Evolutionary conservation across 495 filamentous ascomycete species (phyloP).

Genomic region (Daldinia vernicosa): DNA sequence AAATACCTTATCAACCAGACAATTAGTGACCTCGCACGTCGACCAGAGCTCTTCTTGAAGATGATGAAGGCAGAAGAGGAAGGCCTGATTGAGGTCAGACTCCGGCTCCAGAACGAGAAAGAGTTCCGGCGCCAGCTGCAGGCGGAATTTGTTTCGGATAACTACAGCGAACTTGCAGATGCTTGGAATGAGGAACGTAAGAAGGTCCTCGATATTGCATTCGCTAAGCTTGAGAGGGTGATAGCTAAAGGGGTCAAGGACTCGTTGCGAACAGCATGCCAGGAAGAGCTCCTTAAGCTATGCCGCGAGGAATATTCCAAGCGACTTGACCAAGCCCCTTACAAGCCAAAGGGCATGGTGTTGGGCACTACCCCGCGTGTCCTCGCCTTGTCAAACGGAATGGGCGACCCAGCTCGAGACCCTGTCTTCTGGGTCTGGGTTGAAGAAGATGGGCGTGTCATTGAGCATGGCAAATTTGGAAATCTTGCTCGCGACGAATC

Average conservation of each 20-base stretch:
- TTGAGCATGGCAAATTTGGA: constrained; percentile 85
- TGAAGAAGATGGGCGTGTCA: constrained; percentile 88
- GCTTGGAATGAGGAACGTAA: constrained; percentile 89
- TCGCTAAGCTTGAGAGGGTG: constrained; percentile 80
- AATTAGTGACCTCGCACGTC: constrained; percentile 77
- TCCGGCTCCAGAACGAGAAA: constrained; percentile 77
- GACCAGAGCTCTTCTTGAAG: constrained; percentile 87
- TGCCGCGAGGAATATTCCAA: constrained; percentile 86
- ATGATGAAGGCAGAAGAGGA: constrained; percentile 98
- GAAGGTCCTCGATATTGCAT: constrained; percentile 82
- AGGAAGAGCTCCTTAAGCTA: constrained; percentile 81
- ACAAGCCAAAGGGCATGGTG: constrained; percentile 93
- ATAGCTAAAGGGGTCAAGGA: constrained; percentile 93
- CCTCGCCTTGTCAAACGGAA: constrained; percentile 83
- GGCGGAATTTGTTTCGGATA: constrained; percentile 87
- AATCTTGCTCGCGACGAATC: constrained; percentile 78
- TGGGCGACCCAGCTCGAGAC: constrained; percentile 75
- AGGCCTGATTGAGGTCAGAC: constrained; percentile 82
- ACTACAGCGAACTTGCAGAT: constrained; percentile 93
- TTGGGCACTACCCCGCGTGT: constrained; percentile 89
- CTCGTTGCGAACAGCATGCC: constrained; percentile 87
- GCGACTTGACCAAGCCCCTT: constrained; percentile 92
- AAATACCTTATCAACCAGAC: constrained; percentile 94
- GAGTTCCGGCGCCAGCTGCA: constrained; percentile 78
- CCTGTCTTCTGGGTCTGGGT: constrained; percentile 91